Percentiles rank a stretch among this genome's conserved stretches.
These are phyloP conservation scores for Cucurbita moschata DNA, from an alignment of 306 rosid genomes.

Conservation along the genomic window DNA sequence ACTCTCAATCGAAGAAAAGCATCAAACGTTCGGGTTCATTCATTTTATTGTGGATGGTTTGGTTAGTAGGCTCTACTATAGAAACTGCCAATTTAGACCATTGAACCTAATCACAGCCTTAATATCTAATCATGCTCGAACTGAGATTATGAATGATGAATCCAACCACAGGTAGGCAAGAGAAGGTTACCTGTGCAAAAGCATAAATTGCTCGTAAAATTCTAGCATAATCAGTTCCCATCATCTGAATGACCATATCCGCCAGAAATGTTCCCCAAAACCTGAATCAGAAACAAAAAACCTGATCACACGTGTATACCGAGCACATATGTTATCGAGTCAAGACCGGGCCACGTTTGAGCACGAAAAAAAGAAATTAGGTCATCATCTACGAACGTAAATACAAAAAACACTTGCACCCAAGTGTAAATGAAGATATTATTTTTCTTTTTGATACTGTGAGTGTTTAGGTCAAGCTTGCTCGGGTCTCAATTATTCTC, in stretches of 20 bases:
- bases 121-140: background rate
- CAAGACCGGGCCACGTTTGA: background rate
- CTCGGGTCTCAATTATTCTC: background rate
- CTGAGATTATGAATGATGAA: background rate
- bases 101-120: background rate
- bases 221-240: conserved; percentile 94
- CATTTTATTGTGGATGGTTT: background rate
- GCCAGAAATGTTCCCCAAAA: conserved; percentile 93
- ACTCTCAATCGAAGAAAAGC: too few species aligned
- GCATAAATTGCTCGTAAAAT: conserved; percentile 84
- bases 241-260: conserved; percentile 88
- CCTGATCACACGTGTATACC: background rate
- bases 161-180: background rate
- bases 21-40: background rate
- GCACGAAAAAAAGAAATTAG: background rate
- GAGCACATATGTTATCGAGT: background rate
- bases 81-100: background rate
- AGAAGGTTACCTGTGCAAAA: conserved; percentile 54
- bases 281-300: conserved; percentile 29
- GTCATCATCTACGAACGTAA: background rate
- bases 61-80: background rate
- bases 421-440: too few species aligned
- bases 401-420: too few species aligned
- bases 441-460: too few species aligned
- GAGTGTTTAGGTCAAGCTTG: background rate